A percentile compares a stretch with the other conserved stretches of the same genome.
phyloP scores from a whole-genome alignment of 768 basidiomycete genomes.

The Dendrothele bispora region DNA sequence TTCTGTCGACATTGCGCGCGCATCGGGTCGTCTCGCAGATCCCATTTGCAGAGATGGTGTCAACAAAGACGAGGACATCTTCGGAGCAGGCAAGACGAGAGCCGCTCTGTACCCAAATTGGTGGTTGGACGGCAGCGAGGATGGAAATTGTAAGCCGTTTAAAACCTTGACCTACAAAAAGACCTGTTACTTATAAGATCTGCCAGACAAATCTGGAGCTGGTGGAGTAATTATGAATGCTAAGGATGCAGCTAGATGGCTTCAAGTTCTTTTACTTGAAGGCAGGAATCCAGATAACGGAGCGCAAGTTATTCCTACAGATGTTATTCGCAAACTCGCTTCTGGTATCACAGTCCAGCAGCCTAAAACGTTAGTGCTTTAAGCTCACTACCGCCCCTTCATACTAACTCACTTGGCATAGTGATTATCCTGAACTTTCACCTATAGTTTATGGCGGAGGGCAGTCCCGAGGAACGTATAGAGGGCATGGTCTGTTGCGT shows the following conservation, averaged over 20 bases:
- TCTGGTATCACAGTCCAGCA: conserved; percentile 20
- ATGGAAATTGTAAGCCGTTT: conserved; percentile 16
- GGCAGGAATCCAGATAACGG: conserved; percentile 22
- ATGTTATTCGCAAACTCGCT: conserved; percentile 19
- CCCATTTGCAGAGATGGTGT: conserved; percentile 16
- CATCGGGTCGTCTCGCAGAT: conserved; percentile 24
- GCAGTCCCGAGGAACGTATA: conserved; percentile 19
- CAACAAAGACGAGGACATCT: conserved; percentile 16
- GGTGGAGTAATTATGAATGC: conserved; percentile 28
- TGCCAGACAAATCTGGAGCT: conserved; percentile 20
- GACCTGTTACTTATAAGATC: not conserved
- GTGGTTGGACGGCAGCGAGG: conserved; percentile 14
- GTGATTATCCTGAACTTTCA: conserved; percentile 20
- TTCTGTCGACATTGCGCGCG: conserved; percentile 22
- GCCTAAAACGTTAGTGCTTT: not conserved
- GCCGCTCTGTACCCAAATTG: conserved; percentile 17
- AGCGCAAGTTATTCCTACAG: conserved; percentile 21
- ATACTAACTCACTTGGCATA: not conserved
- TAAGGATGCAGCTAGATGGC: conserved; percentile 29
- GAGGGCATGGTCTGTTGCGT: conserved; percentile 22
- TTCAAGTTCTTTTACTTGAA: conserved; percentile 24
- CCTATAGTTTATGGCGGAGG: conserved; percentile 28
- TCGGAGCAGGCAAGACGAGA: conserved; percentile 18
- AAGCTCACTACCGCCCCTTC: not conserved
- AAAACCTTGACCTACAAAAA: not conserved